Base-by-base conservation (phyloP, 2,329 filamentous ascomycete genomes). In the Knoxdaviesia proteae region DNA sequence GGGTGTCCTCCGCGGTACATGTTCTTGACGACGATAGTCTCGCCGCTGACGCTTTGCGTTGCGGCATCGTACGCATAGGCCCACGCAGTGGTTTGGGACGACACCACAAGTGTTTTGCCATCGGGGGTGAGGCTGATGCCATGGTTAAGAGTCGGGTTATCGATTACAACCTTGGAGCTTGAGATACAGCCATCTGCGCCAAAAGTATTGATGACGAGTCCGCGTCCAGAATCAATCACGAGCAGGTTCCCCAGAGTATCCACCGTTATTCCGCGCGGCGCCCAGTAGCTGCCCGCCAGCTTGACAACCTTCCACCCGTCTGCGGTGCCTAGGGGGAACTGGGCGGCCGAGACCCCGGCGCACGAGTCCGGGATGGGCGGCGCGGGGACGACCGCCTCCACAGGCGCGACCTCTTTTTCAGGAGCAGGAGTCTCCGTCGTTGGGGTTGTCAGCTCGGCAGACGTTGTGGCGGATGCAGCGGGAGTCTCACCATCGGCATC, bases 11-110 rank as follows among this genome's bases (percentile, higher is more conserved):
- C 59, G 8, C 56, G 51, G 44, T 58, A 56, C 54, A 64, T 64
- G 46, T 56, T 55, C 41, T 49, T 52, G 20, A 64, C 52, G 11
- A 61, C 53, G 5, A 59, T 58, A 50, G 58, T 58, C 45, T 65
- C 61, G 44, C 58, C 58, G 39, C 59, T 59, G 38, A 65, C 64
- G 8, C 65, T 65, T 42, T 61, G 58, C 5, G 62, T 57, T 5
- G 54, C 53, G 6, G 67, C 53, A 52, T 77, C 62, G 51, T 80
- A 80, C 34, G 57, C 55, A 68, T 72, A 78, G 30, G 65, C 60
- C 53, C 63, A 77, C 6, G 68, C 67, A 1, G 57, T 54, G 10
- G 55, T 57, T 50, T 60, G 56, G 36, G 56, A 57, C 43, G 56
- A 59, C 34, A 60, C 60, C 42, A 61, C 61, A 32, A 63, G 45